Evolutionary conservation across 83 land plant genomes (phyloP).

Genomic region (Diphasiastrum complanatum): DNA sequence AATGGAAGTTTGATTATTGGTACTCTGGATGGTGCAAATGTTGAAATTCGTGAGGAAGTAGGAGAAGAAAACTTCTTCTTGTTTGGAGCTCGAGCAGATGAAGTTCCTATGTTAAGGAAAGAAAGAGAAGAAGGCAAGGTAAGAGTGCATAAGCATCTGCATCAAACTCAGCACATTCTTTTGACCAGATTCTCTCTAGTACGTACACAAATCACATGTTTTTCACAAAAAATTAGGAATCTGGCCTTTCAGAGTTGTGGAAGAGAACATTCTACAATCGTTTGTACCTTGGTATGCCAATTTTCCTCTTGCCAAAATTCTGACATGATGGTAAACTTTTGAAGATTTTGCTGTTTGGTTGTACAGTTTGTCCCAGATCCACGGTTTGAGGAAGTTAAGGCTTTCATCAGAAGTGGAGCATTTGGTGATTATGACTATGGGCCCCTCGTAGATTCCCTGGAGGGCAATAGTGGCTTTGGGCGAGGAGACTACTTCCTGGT

Average conservation of each 20-base stretch:
- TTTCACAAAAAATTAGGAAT: too few species aligned
- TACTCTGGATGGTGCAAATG: conserved; percentile 97
- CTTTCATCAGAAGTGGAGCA: conserved; percentile 55
- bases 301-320: too few species aligned
- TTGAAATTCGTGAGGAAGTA: conserved; percentile 87
- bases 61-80: conserved; percentile 90
- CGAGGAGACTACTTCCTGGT: conserved; percentile 91
- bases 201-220: too few species aligned
- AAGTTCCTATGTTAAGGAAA: conserved; percentile 64
- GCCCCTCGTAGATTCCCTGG: conserved; percentile 81
- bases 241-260: too few species aligned
- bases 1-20: conserved; percentile 96
- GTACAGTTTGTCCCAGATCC: conserved; percentile 81
- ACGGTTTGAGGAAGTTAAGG: conserved; percentile 82
- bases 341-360: too few species aligned
- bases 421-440: conserved; percentile 74
- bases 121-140: conserved; percentile 78
- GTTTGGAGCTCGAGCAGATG: conserved; percentile 86
- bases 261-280: too few species aligned
- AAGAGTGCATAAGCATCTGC: too few species aligned
- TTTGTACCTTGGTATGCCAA: too few species aligned
- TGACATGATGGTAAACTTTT: too few species aligned
- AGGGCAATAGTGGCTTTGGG: conserved; percentile 78
- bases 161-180: too few species aligned
- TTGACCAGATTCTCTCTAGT: too few species aligned